Evolutionary conservation across 306 rosid genomes (phyloP).

Genomic region (Hippophae tibetana): DNA sequence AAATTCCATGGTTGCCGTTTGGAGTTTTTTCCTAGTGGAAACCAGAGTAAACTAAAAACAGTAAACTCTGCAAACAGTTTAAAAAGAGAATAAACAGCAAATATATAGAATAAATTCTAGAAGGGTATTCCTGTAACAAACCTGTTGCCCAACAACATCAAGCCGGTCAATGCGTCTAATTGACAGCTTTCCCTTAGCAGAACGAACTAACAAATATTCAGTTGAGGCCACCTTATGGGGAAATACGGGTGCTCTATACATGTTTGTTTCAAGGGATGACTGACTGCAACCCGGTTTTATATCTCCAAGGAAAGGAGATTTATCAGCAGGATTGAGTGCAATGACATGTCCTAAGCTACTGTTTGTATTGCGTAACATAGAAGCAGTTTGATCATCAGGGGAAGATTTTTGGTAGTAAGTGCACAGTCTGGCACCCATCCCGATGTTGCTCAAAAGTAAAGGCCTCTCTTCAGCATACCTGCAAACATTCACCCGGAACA

Average conservation of each 20-base stretch:
- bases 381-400: constrained; percentile 79
- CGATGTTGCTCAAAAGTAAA: constrained; percentile 78
- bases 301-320: constrained; percentile 95
- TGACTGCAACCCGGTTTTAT: constrained; percentile 71
- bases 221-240: constrained; percentile 76
- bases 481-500: constrained; percentile 4
- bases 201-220: constrained; percentile 85
- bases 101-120: background rate
- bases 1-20: no score
- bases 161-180: constrained; percentile 80
- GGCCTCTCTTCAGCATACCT: constrained; percentile 99
- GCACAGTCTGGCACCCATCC: constrained; percentile 95
- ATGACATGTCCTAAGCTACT: constrained; percentile 71
- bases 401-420: constrained; percentile 82
- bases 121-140: constrained; percentile 23
- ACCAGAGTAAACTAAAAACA: background rate
- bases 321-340: constrained; percentile 82
- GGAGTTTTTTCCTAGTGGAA: no score
- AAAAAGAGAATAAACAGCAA: background rate
- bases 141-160: constrained; percentile 94
- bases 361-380: constrained; percentile 50
- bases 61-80: background rate
- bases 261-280: constrained; percentile 90
- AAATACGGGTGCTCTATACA: constrained; percentile 93
- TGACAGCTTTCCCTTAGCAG: constrained; percentile 87